Conservation (phyloP, 2,329 filamentous ascomycete genomes). For the Apiospora sp. region DNA sequence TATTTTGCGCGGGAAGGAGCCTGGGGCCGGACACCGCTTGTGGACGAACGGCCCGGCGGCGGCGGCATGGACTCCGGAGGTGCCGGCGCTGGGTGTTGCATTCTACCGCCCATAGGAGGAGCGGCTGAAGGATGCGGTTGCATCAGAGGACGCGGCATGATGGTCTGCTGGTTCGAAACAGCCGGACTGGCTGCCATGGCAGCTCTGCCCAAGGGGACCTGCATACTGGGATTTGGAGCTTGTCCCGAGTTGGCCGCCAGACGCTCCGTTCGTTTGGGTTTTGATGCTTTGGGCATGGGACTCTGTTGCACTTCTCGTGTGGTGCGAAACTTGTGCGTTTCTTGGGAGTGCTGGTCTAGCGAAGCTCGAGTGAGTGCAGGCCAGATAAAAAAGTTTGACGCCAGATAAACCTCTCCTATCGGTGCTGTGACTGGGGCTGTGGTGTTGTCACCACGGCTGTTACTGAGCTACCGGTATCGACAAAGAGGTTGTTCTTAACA, state of each 20-base stretch:
- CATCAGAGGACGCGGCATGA: not conserved
- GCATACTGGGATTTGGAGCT: not conserved
- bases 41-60: not conserved
- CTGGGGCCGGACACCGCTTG: not conserved
- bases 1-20: too few relatives aligned
- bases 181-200: not conserved
- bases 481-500: not conserved
- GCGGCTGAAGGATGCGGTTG: not conserved
- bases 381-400: not conserved
- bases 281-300: constrained; percentile 2
- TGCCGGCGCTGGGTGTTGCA: not conserved
- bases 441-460: not conserved
- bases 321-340: not conserved
- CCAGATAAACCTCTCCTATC: not conserved
- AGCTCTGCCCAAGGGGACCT: not conserved
- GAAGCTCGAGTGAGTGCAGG: not conserved
- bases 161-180: not conserved
- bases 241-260: not conserved
- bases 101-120: not conserved
- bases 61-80: not conserved
- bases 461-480: not conserved
- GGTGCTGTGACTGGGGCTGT: not conserved
- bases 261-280: not conserved
- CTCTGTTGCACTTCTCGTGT: not conserved
- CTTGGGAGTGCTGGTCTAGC: not conserved